A percentile compares a stretch with the other conserved stretches of the same genome.
These are phyloP conservation scores for Mentha longifolia DNA, from an alignment of 257 asterid genomes.

Conservation along the genomic window DNA sequence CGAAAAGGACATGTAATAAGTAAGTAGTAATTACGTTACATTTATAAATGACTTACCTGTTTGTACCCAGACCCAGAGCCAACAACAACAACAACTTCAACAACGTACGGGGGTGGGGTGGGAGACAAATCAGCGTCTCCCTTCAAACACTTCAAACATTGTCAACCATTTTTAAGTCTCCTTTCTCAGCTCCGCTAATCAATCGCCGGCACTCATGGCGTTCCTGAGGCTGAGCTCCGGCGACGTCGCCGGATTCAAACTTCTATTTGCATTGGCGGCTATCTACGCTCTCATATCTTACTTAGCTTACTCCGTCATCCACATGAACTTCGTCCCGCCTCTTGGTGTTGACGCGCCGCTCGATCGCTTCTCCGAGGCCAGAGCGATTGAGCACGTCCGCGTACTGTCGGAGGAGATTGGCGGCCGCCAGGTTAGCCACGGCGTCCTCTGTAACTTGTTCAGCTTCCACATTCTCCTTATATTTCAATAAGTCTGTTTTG, in stretches of 20 bases:
- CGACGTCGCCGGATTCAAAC: conserved; percentile 74
- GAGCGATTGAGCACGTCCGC: conserved; percentile 93
- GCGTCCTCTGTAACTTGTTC: conserved; percentile 22
- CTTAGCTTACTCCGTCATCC: conserved; percentile 56
- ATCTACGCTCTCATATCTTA: conserved; percentile 63
- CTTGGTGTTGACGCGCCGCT: conserved; percentile 82
- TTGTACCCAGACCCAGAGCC: no score
- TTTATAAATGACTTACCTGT: no score
- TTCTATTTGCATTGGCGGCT: conserved; percentile 49
- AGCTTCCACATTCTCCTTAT: neutral
- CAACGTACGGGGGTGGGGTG: no score
- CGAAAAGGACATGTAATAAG: no score
- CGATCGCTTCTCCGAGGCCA: conserved; percentile 88
- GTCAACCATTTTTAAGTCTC: neutral
- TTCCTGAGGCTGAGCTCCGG: conserved; percentile 55
- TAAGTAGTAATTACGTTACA: no score
- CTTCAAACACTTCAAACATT: no score
- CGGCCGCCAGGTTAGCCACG: conserved; percentile 80
- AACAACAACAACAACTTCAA: no score
- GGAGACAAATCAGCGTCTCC: no score
- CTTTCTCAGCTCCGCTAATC: neutral
- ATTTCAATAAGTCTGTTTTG: neutral
- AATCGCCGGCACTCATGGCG: conserved; percentile 46
- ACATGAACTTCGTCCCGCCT: conserved; percentile 80
- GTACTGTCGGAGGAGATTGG: conserved; percentile 87